Conservation (phyloP, 148 eudicot species). For the Fagopyrum esculentum region DNA sequence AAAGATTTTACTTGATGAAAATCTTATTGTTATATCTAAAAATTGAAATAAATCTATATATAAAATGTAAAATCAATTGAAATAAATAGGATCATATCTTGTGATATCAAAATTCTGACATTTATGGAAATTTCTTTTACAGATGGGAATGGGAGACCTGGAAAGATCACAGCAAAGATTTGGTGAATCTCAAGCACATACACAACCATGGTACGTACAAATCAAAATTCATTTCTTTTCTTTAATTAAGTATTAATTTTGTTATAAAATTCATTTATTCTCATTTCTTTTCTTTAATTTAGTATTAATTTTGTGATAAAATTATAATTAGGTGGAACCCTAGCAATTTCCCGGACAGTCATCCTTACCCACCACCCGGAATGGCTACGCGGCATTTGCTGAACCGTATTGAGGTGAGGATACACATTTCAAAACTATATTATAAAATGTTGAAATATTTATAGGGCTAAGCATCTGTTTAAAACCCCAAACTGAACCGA, state of each 20-base stretch:
- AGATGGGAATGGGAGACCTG: conserved; percentile 40
- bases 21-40: neutral
- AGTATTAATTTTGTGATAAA: neutral
- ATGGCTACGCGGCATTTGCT: conserved; percentile 31
- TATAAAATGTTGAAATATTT: neutral
- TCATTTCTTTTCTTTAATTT: neutral
- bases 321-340: conserved; percentile 37
- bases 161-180: conserved; percentile 33
- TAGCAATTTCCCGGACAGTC: conserved; percentile 23
- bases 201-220: neutral
- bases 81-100: neutral
- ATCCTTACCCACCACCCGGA: conserved; percentile 30
- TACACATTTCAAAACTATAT: too few species aligned
- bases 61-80: too few species aligned
- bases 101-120: neutral
- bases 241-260: neutral
- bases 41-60: too few species aligned
- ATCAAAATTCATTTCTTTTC: neutral
- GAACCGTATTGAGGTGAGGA: conserved; percentile 27
- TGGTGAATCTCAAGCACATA: conserved; percentile 32
- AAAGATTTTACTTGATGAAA: neutral
- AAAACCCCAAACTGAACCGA: too few species aligned
- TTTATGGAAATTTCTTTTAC: neutral
- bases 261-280: neutral
- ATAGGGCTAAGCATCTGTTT: neutral